phyloP scores from a whole-genome alignment of 306 rosid genomes.

The Morella rubra region DNA sequence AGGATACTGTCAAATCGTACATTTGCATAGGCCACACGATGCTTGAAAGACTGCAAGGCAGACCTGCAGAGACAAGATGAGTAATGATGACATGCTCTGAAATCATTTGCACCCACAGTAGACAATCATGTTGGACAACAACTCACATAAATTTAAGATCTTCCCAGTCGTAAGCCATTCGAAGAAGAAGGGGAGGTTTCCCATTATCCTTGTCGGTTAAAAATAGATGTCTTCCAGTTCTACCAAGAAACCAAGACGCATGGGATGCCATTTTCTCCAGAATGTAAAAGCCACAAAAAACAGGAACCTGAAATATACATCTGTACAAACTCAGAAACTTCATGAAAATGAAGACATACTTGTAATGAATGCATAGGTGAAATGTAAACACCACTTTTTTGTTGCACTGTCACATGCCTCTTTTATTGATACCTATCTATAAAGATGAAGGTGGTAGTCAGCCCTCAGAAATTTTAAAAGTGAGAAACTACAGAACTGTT shows the following conservation, averaged over 20 bases:
- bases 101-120: slow-evolving; percentile 15
- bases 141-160: slow-evolving; percentile 77
- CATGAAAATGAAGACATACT: slow-evolving; percentile 14
- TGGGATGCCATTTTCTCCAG: slow-evolving; percentile 66
- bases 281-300: slow-evolving; percentile 62
- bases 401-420: too few relatives aligned
- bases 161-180: slow-evolving; percentile 65
- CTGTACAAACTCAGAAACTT: slow-evolving; percentile 23
- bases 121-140: background rate
- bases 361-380: slow-evolving; percentile 8
- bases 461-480: background rate
- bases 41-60: slow-evolving; percentile 79
- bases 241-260: slow-evolving; percentile 59
- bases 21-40: slow-evolving; percentile 81
- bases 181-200: slow-evolving; percentile 85
- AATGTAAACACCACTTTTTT: background rate
- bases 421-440: background rate
- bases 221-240: slow-evolving; percentile 75
- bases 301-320: slow-evolving; percentile 59
- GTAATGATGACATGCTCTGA: slow-evolving; percentile 9
- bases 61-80: slow-evolving; percentile 55
- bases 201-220: slow-evolving; percentile 57
- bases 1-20: slow-evolving; percentile 79
- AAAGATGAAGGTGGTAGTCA: background rate
- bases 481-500: background rate